Percentiles rank a stretch among this genome's conserved stretches.
phyloP scores from a whole-genome alignment of 805 yeast genomes.

The Yarrowia osloensis region DNA sequence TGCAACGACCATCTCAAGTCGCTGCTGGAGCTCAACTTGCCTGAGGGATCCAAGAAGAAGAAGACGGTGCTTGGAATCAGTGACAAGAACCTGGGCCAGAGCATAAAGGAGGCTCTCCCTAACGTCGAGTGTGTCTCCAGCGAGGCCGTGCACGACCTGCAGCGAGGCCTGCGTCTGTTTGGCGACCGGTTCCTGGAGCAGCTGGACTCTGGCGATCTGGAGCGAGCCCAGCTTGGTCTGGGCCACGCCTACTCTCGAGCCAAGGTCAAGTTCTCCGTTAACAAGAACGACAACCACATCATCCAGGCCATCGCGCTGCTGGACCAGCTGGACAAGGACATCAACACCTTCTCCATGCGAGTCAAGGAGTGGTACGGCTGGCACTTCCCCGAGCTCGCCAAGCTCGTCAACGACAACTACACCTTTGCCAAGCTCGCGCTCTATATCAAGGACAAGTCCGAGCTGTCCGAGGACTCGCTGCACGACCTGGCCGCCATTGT shows the following conservation, averaged over 20 bases:
- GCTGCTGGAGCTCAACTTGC: constrained; percentile 85
- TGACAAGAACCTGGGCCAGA: constrained; percentile 94
- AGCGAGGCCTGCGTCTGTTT: constrained; percentile 92
- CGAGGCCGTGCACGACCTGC: constrained; percentile 90
- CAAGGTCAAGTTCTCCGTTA: constrained; percentile 97
- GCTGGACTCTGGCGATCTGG: constrained; percentile 91
- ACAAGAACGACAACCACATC: constrained; percentile 98
- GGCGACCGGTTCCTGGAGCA: constrained; percentile 88
- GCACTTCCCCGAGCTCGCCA: constrained; percentile 99
- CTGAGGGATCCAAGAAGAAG: constrained; percentile 69
- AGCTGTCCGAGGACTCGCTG: constrained; percentile 84
- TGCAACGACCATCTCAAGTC: constrained; percentile 91
- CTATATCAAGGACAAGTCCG: constrained; percentile 90
- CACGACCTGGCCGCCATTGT: constrained; percentile 90
- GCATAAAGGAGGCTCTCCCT: constrained; percentile 88
- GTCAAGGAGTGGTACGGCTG: constrained; percentile 99
- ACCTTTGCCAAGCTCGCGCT: constrained; percentile 90
- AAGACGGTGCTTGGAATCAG: constrained; percentile 83
- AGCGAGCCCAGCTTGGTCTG: constrained; percentile 97
- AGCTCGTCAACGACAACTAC: constrained; percentile 91
- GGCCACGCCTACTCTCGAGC: constrained; percentile 99
- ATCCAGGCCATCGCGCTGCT: constrained; percentile 97
- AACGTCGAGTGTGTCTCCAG: constrained; percentile 85
- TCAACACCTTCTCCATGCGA: constrained; percentile 98
- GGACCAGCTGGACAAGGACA: constrained; percentile 96